Percentiles rank a stretch among this genome's conserved stretches.
phyloP scores from a whole-genome alignment of 2,329 filamentous ascomycete species.

The Plectosphaerella cucumerina region DNA sequence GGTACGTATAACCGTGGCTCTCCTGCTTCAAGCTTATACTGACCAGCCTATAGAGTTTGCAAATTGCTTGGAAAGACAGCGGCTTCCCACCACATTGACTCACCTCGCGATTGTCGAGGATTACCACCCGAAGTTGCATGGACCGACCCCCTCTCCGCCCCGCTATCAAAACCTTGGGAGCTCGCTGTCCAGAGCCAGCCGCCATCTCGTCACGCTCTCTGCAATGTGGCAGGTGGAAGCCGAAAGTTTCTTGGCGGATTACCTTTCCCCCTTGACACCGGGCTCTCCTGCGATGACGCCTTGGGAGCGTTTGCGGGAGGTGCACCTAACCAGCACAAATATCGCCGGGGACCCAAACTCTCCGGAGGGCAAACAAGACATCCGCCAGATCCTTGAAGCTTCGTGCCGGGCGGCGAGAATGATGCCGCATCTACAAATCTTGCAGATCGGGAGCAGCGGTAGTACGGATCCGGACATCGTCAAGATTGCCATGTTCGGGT shows the following conservation, averaged over 20 bases:
- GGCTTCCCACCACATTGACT: not conserved
- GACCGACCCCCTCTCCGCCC: not conserved
- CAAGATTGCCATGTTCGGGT: too few relatives aligned
- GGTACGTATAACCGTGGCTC: not conserved
- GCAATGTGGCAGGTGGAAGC: not conserved
- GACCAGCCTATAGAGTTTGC: not conserved
- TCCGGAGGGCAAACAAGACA: not conserved
- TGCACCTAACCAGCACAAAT: not conserved
- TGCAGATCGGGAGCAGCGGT: not conserved
- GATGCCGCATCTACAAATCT: not conserved
- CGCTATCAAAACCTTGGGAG: not conserved
- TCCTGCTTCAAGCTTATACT: too few relatives aligned
- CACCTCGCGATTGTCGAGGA: not conserved
- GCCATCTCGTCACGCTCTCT: not conserved
- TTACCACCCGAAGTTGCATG: not conserved
- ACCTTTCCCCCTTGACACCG: not conserved
- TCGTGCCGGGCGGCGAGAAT: not conserved
- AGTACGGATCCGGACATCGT: too few relatives aligned
- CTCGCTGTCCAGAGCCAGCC: not conserved
- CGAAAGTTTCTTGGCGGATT: not conserved
- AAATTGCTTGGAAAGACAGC: not conserved
- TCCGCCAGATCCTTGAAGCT: not conserved
- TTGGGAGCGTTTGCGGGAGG: too few relatives aligned
- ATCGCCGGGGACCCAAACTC: not conserved
- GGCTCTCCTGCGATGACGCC: not conserved